Conservation (phyloP, 768 basidiomycete genomes). For the Coprinopsis strossmayeri region DNA sequence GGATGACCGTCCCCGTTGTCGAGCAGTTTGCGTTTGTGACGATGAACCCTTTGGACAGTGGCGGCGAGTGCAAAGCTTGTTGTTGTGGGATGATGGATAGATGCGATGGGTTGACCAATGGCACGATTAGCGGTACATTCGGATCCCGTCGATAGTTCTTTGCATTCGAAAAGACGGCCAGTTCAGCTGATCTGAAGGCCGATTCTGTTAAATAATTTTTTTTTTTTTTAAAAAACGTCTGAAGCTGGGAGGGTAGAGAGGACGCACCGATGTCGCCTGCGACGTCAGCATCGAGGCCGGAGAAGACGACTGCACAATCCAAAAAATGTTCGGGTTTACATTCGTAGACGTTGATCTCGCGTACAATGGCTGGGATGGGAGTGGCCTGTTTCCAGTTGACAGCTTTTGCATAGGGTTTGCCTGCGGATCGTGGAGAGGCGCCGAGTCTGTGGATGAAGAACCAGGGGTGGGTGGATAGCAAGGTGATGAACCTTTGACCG, state of each 20-base stretch:
- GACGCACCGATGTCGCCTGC: constrained; percentile 88
- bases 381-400: constrained; percentile 84
- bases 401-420: constrained; percentile 68
- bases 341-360: constrained; percentile 59
- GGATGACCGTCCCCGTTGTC: constrained; percentile 88
- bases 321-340: constrained; percentile 74
- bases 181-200: constrained; percentile 80
- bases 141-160: constrained; percentile 94
- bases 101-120: constrained; percentile 88
- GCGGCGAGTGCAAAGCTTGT: constrained; percentile 57
- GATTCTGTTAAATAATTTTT: constrained; percentile 73
- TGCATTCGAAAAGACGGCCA: constrained; percentile 94
- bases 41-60: constrained; percentile 82
- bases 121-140: constrained; percentile 90
- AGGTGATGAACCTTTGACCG: constrained; percentile 89
- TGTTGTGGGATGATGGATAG: constrained; percentile 82
- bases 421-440: constrained; percentile 83
- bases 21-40: constrained; percentile 99
- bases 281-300: constrained; percentile 91
- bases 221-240: neutral
- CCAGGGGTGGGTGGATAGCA: constrained; percentile 86
- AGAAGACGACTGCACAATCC: constrained; percentile 86
- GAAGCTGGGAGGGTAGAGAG: neutral
- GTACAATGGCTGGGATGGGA: constrained; percentile 62
- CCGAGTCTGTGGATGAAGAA: constrained; percentile 84